Base-by-base conservation (phyloP, 495 filamentous ascomycete genomes). In the Parathielavia appendiculata region DNA sequence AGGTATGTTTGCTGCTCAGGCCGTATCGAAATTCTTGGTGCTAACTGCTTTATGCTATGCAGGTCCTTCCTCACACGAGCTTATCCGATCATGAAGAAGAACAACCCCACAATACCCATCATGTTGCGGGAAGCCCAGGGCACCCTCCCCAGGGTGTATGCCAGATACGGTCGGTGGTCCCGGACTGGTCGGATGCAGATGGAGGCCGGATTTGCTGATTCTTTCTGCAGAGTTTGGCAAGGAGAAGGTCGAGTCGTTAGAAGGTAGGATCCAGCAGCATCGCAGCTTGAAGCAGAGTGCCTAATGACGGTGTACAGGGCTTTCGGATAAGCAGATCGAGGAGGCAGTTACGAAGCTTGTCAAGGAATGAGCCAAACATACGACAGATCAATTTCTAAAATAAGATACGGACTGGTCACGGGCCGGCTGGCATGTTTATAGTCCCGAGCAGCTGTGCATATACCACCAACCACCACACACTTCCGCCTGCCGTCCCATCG, bases 71-170 rank as follows among this genome's bases (percentile, higher is more conserved):
- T 98, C 50, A 85, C 85, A 58, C 84, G 88, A 71, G 89, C 92
- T 55, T 98, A 98, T 75, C 95, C 93, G 7, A 92, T 89, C 64
- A 97, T 98, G 92, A 98, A 98, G 83, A 95, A 95, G 82, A 86
- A 93, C 79, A 97, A 98, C 76, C 93, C 93, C 11, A 76, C 90
- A 72, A 96, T 83, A 43, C 93, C 93, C 49, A 97, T 98, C 74
- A 76, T 98, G 79, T 82, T 98, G 51, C 88, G 93, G 62, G 95
- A 98, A 75, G 93, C 95, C 35, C 71, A 81, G 51, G 90, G 86
- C 60, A 88, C 84, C 43, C 74, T 88, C 68, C 92, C 93, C 43
- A 86, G 82, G 66, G 87, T 98, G 45, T 97, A 86, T 73, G 91
- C 95, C 60, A 79, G 93, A 85, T 98, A 92, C 67, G 92, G 92